Conservation (phyloP, 1,284 basidiomycete species). For the Paramarasmius palmivorus region DNA sequence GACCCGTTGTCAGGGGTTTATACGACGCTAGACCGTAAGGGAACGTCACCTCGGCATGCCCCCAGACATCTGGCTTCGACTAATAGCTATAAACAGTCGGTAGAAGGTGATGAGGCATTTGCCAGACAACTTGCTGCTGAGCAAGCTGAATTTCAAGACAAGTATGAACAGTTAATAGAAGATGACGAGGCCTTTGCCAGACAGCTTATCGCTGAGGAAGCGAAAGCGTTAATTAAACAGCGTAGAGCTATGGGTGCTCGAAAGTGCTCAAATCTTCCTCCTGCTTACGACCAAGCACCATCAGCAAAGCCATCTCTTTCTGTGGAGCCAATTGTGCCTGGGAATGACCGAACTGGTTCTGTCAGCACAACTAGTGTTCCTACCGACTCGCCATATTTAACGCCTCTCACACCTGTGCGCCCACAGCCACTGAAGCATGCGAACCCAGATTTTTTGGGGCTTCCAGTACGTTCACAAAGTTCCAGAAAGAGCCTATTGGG, state of each 20-base stretch:
- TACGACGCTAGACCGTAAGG: too few relatives aligned
- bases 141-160: constrained; percentile 17
- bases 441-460: too few relatives aligned
- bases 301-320: neutral
- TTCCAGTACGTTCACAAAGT: too few relatives aligned
- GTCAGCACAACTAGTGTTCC: neutral
- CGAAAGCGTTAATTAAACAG: constrained; percentile 14
- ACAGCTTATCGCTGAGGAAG: constrained; percentile 23
- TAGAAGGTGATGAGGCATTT: constrained; percentile 15
- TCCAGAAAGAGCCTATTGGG: too few relatives aligned
- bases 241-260: neutral
- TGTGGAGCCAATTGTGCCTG: neutral
- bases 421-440: too few relatives aligned
- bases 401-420: too few relatives aligned
- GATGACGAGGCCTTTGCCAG: constrained; percentile 24
- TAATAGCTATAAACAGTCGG: too few relatives aligned
- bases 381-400: too few relatives aligned
- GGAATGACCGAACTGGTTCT: constrained; percentile 2
- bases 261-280: constrained; percentile 6
- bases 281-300: constrained; percentile 13
- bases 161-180: neutral
- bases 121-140: constrained; percentile 26
- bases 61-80: too few relatives aligned
- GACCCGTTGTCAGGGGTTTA: too few relatives aligned
- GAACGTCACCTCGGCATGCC: too few relatives aligned